A percentile compares a stretch with the other conserved stretches of the same genome.
These are phyloP conservation scores for Basidiobolus heterosporus DNA, from an alignment of 371 early-diverging fungal species.

Conservation along the genomic window DNA sequence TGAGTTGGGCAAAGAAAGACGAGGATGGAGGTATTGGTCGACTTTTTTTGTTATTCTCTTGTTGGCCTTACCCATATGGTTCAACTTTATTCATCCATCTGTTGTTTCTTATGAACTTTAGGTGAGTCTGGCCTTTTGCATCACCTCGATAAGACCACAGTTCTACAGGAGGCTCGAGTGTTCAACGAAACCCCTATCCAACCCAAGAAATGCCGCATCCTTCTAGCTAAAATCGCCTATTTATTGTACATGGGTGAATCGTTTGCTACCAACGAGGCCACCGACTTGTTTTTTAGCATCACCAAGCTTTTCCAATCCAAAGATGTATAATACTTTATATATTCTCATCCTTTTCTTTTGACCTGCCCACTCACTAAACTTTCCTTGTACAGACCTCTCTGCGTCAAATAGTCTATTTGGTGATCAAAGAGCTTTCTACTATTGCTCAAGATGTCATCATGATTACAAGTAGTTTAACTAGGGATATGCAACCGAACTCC, in stretches of 20 bases:
- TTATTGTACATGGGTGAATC: slow-evolving; percentile 78
- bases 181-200: slow-evolving; percentile 94
- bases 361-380: background rate
- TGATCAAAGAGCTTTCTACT: slow-evolving; percentile 86
- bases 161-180: slow-evolving; percentile 89
- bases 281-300: slow-evolving; percentile 91
- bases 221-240: slow-evolving; percentile 85
- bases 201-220: slow-evolving; percentile 77
- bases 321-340: slow-evolving; percentile 46
- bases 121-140: no score
- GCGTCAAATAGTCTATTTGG: slow-evolving; percentile 90
- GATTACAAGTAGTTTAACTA: slow-evolving; percentile 87
- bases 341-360: background rate
- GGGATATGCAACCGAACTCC: slow-evolving; percentile 89
- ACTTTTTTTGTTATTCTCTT: no score
- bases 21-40: no score
- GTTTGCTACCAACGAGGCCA: slow-evolving; percentile 83
- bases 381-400: slow-evolving; percentile 47
- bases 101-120: no score
- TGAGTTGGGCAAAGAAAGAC: no score
- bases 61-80: no score
- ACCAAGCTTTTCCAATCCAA: slow-evolving; percentile 93
- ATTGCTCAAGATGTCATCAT: slow-evolving; percentile 93
- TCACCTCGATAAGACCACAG: slow-evolving; percentile 77
- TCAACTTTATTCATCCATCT: no score